Conservation (phyloP, 1,284 basidiomycete species). For the Tilletiopsis washingtonensis region DNA sequence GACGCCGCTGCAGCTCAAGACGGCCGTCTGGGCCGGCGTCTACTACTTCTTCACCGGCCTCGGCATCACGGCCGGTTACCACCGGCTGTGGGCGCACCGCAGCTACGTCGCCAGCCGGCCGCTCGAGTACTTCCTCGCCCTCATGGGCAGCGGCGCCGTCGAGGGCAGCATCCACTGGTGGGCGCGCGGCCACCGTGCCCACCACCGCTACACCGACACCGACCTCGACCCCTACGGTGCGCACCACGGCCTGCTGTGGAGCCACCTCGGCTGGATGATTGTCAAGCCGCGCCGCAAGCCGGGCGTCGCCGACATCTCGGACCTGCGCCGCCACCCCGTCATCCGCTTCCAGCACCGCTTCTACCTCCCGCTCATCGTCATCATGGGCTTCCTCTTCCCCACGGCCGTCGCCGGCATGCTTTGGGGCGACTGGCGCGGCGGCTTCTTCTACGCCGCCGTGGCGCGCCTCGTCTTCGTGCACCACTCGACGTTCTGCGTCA, state of each 20-base stretch:
- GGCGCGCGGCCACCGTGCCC: conserved; percentile 46
- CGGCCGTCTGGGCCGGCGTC: conserved; percentile 24
- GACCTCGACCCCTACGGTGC: conserved; percentile 47
- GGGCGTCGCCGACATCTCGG: conserved; percentile 44
- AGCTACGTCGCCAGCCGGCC: conserved; percentile 36
- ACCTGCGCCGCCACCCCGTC: conserved; percentile 41
- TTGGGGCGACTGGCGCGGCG: conserved; percentile 45
- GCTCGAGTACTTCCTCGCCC: conserved; percentile 39
- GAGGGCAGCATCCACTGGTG: conserved; percentile 47
- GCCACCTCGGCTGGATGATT: conserved; percentile 47
- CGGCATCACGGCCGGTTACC: conserved; percentile 44
- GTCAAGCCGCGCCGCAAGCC: conserved; percentile 46
- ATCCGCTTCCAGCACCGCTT: conserved; percentile 46
- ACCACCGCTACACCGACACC: conserved; percentile 47
- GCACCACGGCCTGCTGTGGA: conserved; percentile 44
- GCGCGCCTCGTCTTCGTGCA: conserved; percentile 44
- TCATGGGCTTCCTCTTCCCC: conserved; percentile 42
- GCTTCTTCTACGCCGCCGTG: conserved; percentile 44
- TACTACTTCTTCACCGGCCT: conserved; percentile 47
- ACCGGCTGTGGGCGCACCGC: conserved; percentile 45
- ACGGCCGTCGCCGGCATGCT: conserved; percentile 45
- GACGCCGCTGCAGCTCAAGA: conserved; percentile 25
- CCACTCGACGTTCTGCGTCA: conserved; percentile 47
- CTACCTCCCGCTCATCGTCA: conserved; percentile 43
- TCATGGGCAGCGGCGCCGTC: conserved; percentile 43